Base-by-base conservation (phyloP, 345 rosid species). In the Adansonia digitata region DNA sequence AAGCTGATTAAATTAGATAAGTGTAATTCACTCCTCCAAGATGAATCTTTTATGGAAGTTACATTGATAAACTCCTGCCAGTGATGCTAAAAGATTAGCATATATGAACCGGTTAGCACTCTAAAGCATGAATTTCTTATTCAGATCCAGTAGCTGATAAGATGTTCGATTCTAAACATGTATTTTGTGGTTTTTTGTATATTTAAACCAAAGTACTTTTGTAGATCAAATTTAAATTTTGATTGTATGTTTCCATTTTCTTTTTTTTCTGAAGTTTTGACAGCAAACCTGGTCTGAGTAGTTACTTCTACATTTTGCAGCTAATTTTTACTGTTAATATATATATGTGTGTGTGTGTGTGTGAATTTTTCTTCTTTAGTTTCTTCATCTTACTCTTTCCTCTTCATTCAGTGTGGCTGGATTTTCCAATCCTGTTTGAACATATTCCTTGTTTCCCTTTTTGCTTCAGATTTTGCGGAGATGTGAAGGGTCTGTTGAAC, bases 401-500 rank as follows among this genome's bases (percentile, higher is more conserved):
- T 22, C 51, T 12, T 12, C 34, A 6, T 69, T 48, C 7, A 51
- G 11, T 48, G 14, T 69, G 42, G 59, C 59, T 49, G 42, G 43
- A 10, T 69, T 48, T 40, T 48, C 3, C 14, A 49, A 18, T 31
- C 27, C 18, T 49, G 59, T 31, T 31, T 69, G 22, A 31, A 11
- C 31, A 18, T 17, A 45, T 42, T 59, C 26, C 4, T 72, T 15
- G 31, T 56, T 15, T 49, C 18, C 57, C 22, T 34, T 27, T 61
- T 60, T 45, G 10, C 46, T 81, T 71, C 77, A 95, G 99, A 85
- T 95, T 80, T 77, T 95, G 78, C 83, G 94, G 69, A 95, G 81
- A 78, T 89, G 92, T 84, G 90, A 82, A 75, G 90, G 88, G 68
- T 87, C 91, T 78, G 91, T 93, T 79, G 94, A 95, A 85, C 93